Base-by-base conservation (phyloP, 352 stramenopile species). In the Pythium vanterpoolii region DNA sequence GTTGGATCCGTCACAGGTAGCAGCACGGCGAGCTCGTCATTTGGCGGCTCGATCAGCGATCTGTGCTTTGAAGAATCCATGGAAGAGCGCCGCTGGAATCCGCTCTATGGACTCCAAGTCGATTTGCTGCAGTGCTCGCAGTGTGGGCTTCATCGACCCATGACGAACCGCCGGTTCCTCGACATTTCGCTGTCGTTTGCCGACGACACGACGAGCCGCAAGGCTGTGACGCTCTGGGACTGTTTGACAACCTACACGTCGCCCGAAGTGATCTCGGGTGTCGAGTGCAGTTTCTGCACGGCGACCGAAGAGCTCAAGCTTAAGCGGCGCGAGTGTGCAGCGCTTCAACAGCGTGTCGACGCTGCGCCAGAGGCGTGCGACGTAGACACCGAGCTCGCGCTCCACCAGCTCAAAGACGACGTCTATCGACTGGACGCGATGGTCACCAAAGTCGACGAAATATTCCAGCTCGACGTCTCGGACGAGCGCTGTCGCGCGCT, bases 221-320 rank as follows among this genome's bases (percentile, higher is more conserved):
- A 81, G 39, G 36, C 76, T 0, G 60, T 75, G 18, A 70, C 66
- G 21, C 54, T 95, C 11, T 71, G 60, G 1, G 83, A 87, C 21
- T 87, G 79, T 23, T 60, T 95, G 50, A 60, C 71, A 2, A 48
- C 75, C 28, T 93, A 93, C 58, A 91, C 85, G 1, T 74, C 79
- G 19, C 61, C 74, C 2, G 85, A 95, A 58, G 67, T 79, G 28
- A 79, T 95, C 56, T 74, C 79, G 26, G 85, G 73, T 10, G 85
- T 95, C 27, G 82, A 91, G 58, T 95, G 85, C 55, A 79, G 69
- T 27, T 83, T 78, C 43, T 92, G 84, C 66, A 93, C 83, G 23
- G 71, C 87, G 3, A 47, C 70, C 0, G 56, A 82, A 5, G 80
- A 85, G 40, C 73, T 93, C 11, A 62, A 72, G 33, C 52, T 73